Percentiles rank a stretch among this genome's conserved stretches.
phyloP scores from a whole-genome alignment of 163 green algal genomes.

The Chlamydomonas reinhardtii region DNA sequence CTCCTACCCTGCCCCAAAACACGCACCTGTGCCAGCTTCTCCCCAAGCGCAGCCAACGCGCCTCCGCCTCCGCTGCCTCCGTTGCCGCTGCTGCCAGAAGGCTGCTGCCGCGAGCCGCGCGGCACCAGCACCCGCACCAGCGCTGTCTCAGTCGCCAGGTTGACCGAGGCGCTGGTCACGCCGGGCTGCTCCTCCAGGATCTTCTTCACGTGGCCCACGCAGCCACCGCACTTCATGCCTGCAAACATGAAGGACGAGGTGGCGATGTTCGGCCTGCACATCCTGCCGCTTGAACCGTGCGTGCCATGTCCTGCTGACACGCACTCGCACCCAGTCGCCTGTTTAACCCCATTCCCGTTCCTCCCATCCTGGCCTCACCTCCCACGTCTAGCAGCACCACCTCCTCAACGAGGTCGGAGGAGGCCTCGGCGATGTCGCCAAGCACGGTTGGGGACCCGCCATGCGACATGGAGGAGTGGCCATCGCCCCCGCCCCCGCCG shows the following conservation, averaged over 20 bases:
- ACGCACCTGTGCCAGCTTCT: constrained; percentile 54
- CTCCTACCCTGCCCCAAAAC: too few relatives aligned
- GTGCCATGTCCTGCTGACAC: neutral
- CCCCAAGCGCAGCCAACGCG: constrained; percentile 8
- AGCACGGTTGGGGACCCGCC: constrained; percentile 52
- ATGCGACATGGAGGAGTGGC: neutral
- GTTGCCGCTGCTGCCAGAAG: neutral
- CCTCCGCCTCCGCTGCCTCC: neutral
- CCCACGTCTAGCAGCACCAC: constrained; percentile 86
- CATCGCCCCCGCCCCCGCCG: constrained; percentile 38
- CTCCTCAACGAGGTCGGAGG: constrained; percentile 73
- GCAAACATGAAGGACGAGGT: neutral
- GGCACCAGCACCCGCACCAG: constrained; percentile 81
- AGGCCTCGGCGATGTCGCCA: constrained; percentile 55
- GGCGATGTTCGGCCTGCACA: neutral
- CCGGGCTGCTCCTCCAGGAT: constrained; percentile 80
- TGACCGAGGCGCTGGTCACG: constrained; percentile 79
- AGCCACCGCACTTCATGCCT: constrained; percentile 94
- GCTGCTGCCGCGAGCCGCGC: constrained; percentile 12
- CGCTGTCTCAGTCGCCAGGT: constrained; percentile 91
- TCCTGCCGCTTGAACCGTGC: neutral
- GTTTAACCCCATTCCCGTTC: neutral
- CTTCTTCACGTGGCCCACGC: constrained; percentile 84
- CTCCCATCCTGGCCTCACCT: constrained; percentile 51
- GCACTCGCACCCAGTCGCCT: too few relatives aligned